These are phyloP conservation scores for Skeletonema menzelii DNA, from an alignment of 108 stramenopile genomes.

Conservation along the genomic window DNA sequence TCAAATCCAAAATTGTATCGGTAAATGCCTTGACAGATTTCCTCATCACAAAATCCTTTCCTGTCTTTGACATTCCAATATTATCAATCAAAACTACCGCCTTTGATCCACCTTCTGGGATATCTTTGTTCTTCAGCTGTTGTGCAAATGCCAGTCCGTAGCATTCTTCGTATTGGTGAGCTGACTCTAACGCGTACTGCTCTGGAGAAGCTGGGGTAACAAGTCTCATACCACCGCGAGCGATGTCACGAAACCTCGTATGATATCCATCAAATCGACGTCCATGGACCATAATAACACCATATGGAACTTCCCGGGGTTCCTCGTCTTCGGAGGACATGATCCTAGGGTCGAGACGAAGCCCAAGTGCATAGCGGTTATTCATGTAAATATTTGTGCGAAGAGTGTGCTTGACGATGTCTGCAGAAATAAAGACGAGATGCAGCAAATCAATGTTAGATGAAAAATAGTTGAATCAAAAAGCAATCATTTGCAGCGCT, in stretches of 20 bases:
- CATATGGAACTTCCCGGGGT: slow-evolving; percentile 73
- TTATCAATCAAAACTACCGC: slow-evolving; percentile 92
- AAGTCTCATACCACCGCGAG: slow-evolving; percentile 94
- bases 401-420: slow-evolving; percentile 82
- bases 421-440: slow-evolving; percentile 7
- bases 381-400: slow-evolving; percentile 95
- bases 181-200: slow-evolving; percentile 89
- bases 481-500: background rate
- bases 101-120: slow-evolving; percentile 98
- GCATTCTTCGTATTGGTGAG: slow-evolving; percentile 94
- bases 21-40: slow-evolving; percentile 96
- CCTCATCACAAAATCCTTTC: slow-evolving; percentile 85
- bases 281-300: slow-evolving; percentile 93
- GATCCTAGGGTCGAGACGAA: slow-evolving; percentile 90
- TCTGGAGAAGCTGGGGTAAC: slow-evolving; percentile 92
- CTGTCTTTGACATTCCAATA: slow-evolving; percentile 53
- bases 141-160: slow-evolving; percentile 94
- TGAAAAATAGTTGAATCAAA: slow-evolving; percentile 4
- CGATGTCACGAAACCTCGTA: slow-evolving; percentile 96
- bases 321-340: slow-evolving; percentile 63
- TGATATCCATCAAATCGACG: slow-evolving; percentile 98
- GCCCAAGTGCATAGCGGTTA: slow-evolving; percentile 90
- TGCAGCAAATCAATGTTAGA: slow-evolving; percentile 20
- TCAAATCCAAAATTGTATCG: slow-evolving; percentile 94
- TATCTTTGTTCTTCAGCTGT: slow-evolving; percentile 98